Percentiles rank a stretch among this genome's conserved stretches.
These are phyloP conservation scores for Scheffersomyces stipitis DNA, from an alignment of 805 yeast species.

Conservation along the genomic window DNA sequence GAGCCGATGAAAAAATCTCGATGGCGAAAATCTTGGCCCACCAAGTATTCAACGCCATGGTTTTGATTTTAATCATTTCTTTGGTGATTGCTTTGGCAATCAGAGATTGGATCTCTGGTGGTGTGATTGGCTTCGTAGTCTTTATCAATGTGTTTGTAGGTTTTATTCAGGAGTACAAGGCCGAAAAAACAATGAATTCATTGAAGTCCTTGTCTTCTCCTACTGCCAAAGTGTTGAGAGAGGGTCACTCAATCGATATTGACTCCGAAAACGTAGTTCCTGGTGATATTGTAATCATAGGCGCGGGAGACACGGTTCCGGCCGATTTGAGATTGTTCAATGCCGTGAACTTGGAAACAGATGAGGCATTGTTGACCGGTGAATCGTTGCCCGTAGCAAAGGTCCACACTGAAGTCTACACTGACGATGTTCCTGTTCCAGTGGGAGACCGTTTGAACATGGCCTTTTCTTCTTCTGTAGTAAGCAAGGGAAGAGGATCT, in stretches of 20 bases:
- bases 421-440: conserved; percentile 35
- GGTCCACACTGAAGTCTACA: conserved; percentile 33
- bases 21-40: conserved; percentile 31
- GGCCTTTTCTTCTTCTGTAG: conserved; percentile 37
- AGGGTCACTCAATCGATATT: conserved; percentile 34
- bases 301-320: conserved; percentile 44
- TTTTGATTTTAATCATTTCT: conserved; percentile 35
- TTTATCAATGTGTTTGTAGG: conserved; percentile 49
- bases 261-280: conserved; percentile 46
- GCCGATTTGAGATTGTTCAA: conserved; percentile 41
- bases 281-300: conserved; percentile 42
- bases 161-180: conserved; percentile 49
- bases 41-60: conserved; percentile 41
- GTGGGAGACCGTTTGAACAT: conserved; percentile 38
- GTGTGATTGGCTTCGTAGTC: conserved; percentile 48
- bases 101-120: conserved; percentile 41
- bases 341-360: conserved; percentile 39
- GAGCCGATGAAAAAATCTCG: conserved; percentile 30
- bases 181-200: conserved; percentile 53
- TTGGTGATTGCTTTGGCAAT: conserved; percentile 39
- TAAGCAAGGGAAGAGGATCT: conserved; percentile 41
- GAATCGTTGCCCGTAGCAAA: conserved; percentile 37
- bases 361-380: conserved; percentile 45
- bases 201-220: conserved; percentile 46
- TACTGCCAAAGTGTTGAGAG: conserved; percentile 45